Conservation (phyloP, 2,329 filamentous ascomycete species). For the Clarireedia hainanense region DNA sequence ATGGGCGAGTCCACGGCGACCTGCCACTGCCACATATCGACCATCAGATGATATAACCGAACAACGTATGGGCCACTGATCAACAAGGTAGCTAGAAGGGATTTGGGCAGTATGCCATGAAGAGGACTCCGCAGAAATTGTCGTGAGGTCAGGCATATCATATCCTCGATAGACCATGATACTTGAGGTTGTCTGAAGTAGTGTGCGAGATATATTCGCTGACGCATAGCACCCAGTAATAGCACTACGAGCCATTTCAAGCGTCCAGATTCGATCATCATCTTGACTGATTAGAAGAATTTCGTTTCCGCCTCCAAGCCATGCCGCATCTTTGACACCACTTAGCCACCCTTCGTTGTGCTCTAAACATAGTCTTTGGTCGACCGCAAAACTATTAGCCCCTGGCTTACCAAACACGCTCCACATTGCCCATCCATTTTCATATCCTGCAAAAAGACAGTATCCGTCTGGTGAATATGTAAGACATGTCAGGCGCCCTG, state of each 20-base stretch:
- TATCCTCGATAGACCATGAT: slow-evolving; percentile 92
- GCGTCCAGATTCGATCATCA: slow-evolving; percentile 72
- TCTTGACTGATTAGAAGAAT: slow-evolving; percentile 64
- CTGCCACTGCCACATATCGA: slow-evolving; percentile 93
- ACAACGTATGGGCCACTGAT: slow-evolving; percentile 88
- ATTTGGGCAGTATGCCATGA: slow-evolving; percentile 93
- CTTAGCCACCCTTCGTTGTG: slow-evolving; percentile 82
- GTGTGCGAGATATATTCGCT: slow-evolving; percentile 80
- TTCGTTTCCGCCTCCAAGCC: slow-evolving; percentile 83
- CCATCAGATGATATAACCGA: slow-evolving; percentile 87
- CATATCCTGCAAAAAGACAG: slow-evolving; percentile 88
- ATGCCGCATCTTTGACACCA: slow-evolving; percentile 69
- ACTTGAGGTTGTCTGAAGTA: slow-evolving; percentile 80
- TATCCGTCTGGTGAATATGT: slow-evolving; percentile 93
- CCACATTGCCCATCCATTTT: slow-evolving; percentile 91
- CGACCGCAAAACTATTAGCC: slow-evolving; percentile 72
- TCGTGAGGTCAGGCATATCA: slow-evolving; percentile 81
- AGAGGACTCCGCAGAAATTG: slow-evolving; percentile 83
- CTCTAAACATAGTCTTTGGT: slow-evolving; percentile 51
- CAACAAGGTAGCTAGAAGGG: slow-evolving; percentile 73
- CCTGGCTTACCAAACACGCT: slow-evolving; percentile 92
- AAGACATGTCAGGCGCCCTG: slow-evolving; percentile 66
- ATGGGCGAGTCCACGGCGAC: slow-evolving; percentile 81
- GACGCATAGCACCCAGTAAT: slow-evolving; percentile 86
- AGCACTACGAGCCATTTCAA: slow-evolving; percentile 94